These are phyloP conservation scores for Wickerhamomyces kurtzmanii DNA, from an alignment of 805 yeast genomes.

Conservation along the genomic window DNA sequence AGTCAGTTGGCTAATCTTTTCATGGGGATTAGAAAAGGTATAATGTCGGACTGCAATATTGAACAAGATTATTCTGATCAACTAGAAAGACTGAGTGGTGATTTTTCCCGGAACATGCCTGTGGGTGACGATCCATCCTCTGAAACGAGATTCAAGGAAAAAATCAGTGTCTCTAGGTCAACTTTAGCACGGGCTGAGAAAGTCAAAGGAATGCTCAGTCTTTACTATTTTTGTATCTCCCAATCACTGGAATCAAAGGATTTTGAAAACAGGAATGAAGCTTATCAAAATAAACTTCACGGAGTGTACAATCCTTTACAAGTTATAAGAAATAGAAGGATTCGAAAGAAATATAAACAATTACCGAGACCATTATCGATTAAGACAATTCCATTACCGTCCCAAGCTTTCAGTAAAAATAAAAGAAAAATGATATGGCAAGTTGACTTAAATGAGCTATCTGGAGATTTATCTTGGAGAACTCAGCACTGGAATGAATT, in stretches of 20 bases:
- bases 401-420: constrained; percentile 46
- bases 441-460: constrained; percentile 47
- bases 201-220: constrained; percentile 28
- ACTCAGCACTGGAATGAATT: constrained; percentile 44
- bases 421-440: constrained; percentile 51
- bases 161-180: constrained; percentile 18
- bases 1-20: constrained; percentile 29
- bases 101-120: no score
- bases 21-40: constrained; percentile 29
- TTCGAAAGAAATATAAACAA: constrained; percentile 42
- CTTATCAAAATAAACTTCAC: constrained; percentile 39
- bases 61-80: constrained; percentile 19
- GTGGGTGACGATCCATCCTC: constrained; percentile 3
- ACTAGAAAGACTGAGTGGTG: no score
- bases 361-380: constrained; percentile 32
- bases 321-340: constrained; percentile 61
- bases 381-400: constrained; percentile 49
- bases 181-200: constrained; percentile 37
- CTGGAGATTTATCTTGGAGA: constrained; percentile 52
- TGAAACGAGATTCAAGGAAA: constrained; percentile 1
- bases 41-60: constrained; percentile 32
- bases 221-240: constrained; percentile 14
- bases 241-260: constrained; percentile 10
- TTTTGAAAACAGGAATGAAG: constrained; percentile 10
- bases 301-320: constrained; percentile 78